A percentile compares a stretch with the other conserved stretches of the same genome.
Evolutionary conservation across 2,329 filamentous ascomycete species (phyloP).

Genomic region (Didymosphaeria variabile): DNA sequence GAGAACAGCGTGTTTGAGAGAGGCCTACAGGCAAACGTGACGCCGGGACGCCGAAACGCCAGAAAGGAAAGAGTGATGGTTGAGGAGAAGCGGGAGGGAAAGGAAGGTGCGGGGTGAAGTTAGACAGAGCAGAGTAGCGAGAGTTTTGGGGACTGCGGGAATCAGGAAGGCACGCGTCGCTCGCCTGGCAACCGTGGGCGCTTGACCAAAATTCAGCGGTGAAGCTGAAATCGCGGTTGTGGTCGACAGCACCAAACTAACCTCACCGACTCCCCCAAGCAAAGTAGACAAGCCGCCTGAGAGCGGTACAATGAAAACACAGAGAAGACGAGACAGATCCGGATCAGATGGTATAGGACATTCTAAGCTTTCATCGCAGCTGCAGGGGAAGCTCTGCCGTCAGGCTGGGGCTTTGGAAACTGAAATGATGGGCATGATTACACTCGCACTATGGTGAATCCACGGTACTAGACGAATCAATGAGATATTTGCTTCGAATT

Average conservation of each 20-base stretch:
- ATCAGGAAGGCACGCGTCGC: slow-evolving; percentile 20
- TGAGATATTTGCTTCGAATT: slow-evolving; percentile 22
- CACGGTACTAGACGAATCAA: slow-evolving; percentile 24
- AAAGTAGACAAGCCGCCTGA: neutral
- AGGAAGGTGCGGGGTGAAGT: neutral
- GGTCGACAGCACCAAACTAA: neutral
- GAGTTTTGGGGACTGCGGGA: slow-evolving; percentile 2
- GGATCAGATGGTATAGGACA: neutral
- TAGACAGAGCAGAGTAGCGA: neutral
- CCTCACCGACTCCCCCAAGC: neutral
- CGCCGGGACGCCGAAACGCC: slow-evolving; percentile 14
- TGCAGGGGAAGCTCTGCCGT: neutral
- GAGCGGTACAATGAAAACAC: neutral
- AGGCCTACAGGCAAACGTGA: neutral
- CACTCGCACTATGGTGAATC: slow-evolving; percentile 10
- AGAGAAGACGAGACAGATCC: neutral
- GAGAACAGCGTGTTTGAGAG: neutral
- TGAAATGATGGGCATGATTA: neutral
- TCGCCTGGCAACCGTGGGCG: slow-evolving; percentile 1
- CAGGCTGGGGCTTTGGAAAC: neutral
- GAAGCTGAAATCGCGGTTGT: neutral
- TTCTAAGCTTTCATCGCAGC: neutral
- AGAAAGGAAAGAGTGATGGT: slow-evolving; percentile 15
- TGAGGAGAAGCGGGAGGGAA: neutral
- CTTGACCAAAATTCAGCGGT: slow-evolving; percentile 2